These are phyloP conservation scores for Vitis vinifera DNA, from an alignment of 164 flowering plant genomes.

Conservation along the genomic window ASM3070453v1 NC_081815.1:18421001-18421500, in stretches of 20 bases:
- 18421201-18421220: constrained; percentile 97
- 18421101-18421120: constrained; percentile 98
- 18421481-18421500: constrained; percentile 93
- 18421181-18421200: constrained; percentile 94
- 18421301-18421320: constrained; percentile 1
- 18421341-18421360: constrained; percentile 75
- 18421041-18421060: constrained; percentile 91
- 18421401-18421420: constrained; percentile 74
- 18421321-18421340: constrained; percentile 1
- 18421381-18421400: constrained; percentile 85
- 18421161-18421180: constrained; percentile 88
- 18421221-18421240: constrained; percentile 5
- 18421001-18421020: constrained; percentile 3
- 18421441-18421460: constrained; percentile 91
- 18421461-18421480: constrained; percentile 98
- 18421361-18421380: constrained; percentile 95
- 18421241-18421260: background rate
- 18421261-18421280: background rate
- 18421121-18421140: constrained; percentile 94
- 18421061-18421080: constrained; percentile 96
- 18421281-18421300: constrained; percentile 3
- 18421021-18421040: constrained; percentile 50
- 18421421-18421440: constrained; percentile 89
- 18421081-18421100: constrained; percentile 97
- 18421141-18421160: constrained; percentile 96